A percentile compares a stretch with the other conserved stretches of the same genome.
Conservation (phyloP, 2,329 filamentous ascomycete genomes). For the Anisogramma anomala region DNA sequence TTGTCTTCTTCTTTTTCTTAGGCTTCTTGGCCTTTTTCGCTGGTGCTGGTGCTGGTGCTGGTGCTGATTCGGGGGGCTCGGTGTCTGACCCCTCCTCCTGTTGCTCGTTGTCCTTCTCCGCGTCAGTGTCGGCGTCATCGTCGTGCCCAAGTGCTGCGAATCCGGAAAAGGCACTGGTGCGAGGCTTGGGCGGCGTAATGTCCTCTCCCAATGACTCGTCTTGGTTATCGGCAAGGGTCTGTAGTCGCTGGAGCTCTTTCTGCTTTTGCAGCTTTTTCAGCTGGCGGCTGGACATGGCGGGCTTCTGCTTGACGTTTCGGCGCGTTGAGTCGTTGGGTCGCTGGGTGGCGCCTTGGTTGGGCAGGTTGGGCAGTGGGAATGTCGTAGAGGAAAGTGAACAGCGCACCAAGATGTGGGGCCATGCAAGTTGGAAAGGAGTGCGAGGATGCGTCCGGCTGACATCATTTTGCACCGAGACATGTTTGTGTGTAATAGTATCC, state of each 20-base stretch:
- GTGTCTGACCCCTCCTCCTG: conserved; percentile 13
- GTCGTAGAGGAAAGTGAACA: too few species aligned
- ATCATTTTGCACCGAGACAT: too few species aligned
- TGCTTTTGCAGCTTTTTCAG: conserved; percentile 41
- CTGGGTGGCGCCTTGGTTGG: too few species aligned
- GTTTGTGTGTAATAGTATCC: too few species aligned
- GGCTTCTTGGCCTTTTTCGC: conserved; percentile 27
- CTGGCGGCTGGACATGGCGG: conserved; percentile 43
- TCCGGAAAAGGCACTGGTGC: conserved; percentile 35
- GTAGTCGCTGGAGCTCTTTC: conserved; percentile 29
- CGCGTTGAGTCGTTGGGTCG: too few species aligned
- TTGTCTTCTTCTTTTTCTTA: conserved; percentile 28
- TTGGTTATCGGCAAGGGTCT: conserved; percentile 13
- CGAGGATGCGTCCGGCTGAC: too few species aligned
- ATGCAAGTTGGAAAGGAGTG: too few species aligned
- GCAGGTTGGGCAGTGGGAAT: too few species aligned
- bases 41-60: conserved; percentile 14
- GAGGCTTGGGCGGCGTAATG: conserved; percentile 26
- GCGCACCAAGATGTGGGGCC: too few species aligned
- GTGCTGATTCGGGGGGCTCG: conserved; percentile 11
- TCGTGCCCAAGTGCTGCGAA: conserved; percentile 39
- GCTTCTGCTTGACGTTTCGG: too few species aligned
- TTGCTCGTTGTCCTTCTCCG: conserved; percentile 15
- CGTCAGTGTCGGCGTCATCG: conserved; percentile 25
- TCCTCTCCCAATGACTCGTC: conserved; percentile 21